Evolutionary conservation across 108 stramenopile genomes (phyloP).

Genomic region (Skeletonema marinoi): DNA sequence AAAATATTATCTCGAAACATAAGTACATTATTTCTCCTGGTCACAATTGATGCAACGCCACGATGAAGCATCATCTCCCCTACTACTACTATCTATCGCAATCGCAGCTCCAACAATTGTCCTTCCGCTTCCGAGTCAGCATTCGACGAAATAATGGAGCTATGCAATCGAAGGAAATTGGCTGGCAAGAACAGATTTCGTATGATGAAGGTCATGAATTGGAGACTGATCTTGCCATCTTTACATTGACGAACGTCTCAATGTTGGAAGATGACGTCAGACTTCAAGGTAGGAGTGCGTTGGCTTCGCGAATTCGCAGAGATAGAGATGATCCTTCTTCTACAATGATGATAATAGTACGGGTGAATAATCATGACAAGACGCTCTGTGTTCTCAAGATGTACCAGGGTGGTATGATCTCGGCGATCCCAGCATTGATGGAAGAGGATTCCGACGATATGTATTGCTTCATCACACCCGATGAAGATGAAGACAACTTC

Average conservation of each 20-base stretch:
- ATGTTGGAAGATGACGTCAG: not conserved
- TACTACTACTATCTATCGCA: constrained; percentile 33
- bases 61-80: not conserved
- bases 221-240: not conserved
- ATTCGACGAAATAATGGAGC: constrained; percentile 2
- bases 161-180: constrained; percentile 17
- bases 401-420: constrained; percentile 14
- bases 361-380: not conserved
- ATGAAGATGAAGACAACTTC: constrained; percentile 4
- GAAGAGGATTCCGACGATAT: constrained; percentile 9
- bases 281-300: not conserved
- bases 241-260: not conserved
- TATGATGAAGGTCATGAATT: not conserved
- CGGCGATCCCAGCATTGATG: constrained; percentile 22
- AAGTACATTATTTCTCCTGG: too few relatives aligned
- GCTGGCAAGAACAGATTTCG: constrained; percentile 25
- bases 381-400: constrained; percentile 23
- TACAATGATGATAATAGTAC: constrained; percentile 30
- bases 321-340: constrained; percentile 23
- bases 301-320: constrained; percentile 5
- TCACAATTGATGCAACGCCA: too few relatives aligned
- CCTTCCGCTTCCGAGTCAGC: constrained; percentile 20
- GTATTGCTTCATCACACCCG: constrained; percentile 9
- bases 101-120: constrained; percentile 9
- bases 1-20: too few relatives aligned